These are phyloP conservation scores for Leptodontidium sp. DNA, from an alignment of 2,329 filamentous ascomycete genomes.

Conservation along the genomic window DNA sequence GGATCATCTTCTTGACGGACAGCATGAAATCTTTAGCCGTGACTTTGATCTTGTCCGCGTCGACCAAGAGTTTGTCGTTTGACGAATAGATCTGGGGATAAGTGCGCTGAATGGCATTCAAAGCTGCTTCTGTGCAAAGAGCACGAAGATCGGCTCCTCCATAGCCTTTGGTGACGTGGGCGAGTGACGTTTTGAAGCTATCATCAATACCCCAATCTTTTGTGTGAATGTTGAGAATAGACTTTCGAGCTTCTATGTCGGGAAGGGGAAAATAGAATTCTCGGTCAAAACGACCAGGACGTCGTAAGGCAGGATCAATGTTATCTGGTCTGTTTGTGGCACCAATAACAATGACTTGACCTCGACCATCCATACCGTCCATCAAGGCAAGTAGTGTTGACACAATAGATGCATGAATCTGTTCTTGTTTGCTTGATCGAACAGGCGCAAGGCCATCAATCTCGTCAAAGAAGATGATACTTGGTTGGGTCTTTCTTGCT, in stretches of 20 bases:
- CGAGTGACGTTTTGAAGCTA: slow-evolving; percentile 83
- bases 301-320: slow-evolving; percentile 92
- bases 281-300: slow-evolving; percentile 93
- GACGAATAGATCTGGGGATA: slow-evolving; percentile 97
- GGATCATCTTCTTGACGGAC: slow-evolving; percentile 94
- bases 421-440: slow-evolving; percentile 96
- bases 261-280: slow-evolving; percentile 98
- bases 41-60: slow-evolving; percentile 83
- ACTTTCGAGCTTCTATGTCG: slow-evolving; percentile 77
- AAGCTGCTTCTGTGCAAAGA: slow-evolving; percentile 91
- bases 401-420: slow-evolving; percentile 97
- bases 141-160: slow-evolving; percentile 94
- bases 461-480: slow-evolving; percentile 99
- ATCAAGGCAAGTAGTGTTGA: slow-evolving; percentile 92
- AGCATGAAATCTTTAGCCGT: slow-evolving; percentile 97
- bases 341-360: slow-evolving; percentile 97
- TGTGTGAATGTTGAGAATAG: slow-evolving; percentile 95
- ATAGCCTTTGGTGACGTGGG: slow-evolving; percentile 92
- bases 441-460: slow-evolving; percentile 97
- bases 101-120: slow-evolving; percentile 94
- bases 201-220: slow-evolving; percentile 87
- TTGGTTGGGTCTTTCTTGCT: slow-evolving; percentile 92
- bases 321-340: slow-evolving; percentile 98
- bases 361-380: slow-evolving; percentile 98
- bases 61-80: slow-evolving; percentile 87